Evolutionary conservation across 2,329 filamentous ascomycete genomes (phyloP).

Genomic region (Penicillium expansum): DNA sequence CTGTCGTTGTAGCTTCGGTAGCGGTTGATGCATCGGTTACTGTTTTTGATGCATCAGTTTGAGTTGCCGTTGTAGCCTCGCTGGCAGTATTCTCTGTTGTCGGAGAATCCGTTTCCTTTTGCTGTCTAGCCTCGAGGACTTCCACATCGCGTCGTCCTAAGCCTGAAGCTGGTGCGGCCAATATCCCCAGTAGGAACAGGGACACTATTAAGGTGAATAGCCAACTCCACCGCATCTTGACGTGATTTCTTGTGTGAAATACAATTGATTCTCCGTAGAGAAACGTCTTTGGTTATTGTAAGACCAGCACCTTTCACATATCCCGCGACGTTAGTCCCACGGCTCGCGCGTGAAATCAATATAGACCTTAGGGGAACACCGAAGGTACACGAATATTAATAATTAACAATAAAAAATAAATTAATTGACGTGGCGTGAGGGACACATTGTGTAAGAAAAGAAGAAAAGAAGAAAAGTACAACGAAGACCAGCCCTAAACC

Average conservation of each 20-base stretch:
- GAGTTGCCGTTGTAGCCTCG: constrained; percentile 9
- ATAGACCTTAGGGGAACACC: neutral
- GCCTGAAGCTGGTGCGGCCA: constrained; percentile 17
- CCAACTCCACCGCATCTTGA: constrained; percentile 21
- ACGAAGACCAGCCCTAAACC: constrained; percentile 6
- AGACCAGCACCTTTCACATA: constrained; percentile 1
- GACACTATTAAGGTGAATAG: constrained; percentile 11
- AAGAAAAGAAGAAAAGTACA: neutral
- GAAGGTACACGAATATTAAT: neutral
- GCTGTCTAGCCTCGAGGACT: constrained; percentile 1
- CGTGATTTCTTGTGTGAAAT: neutral
- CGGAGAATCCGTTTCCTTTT: neutral
- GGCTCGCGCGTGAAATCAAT: neutral
- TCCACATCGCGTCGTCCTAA: constrained; percentile 1
- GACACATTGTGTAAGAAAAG: constrained; percentile 5
- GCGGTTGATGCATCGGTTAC: constrained; percentile 12
- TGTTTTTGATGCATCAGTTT: constrained; percentile 14
- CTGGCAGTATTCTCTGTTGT: constrained; percentile 3
- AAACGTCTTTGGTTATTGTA: neutral
- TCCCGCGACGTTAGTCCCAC: neutral
- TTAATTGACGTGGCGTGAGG: constrained; percentile 5
- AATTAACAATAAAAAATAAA: neutral
- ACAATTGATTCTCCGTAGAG: neutral
- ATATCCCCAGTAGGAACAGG: constrained; percentile 10
- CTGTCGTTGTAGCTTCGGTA: constrained; percentile 3